phyloP scores from a whole-genome alignment of 768 basidiomycete genomes.

The Amanita phalloides region DNA sequence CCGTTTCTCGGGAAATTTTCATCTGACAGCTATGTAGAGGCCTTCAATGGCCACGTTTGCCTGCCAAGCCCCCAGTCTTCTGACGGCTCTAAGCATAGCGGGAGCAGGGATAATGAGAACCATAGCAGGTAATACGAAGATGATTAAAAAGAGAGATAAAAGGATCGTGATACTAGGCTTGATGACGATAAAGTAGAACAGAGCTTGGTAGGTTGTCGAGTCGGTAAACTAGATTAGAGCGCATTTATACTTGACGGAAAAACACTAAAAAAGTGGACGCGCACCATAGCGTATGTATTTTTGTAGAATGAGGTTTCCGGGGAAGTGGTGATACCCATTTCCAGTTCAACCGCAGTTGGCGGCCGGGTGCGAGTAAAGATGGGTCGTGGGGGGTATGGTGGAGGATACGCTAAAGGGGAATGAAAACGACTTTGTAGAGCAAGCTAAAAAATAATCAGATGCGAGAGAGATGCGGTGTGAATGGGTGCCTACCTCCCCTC shows the following conservation, averaged over 20 bases:
- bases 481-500: slow-evolving; percentile 44
- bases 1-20: not conserved
- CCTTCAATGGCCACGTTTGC: slow-evolving; percentile 77
- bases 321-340: slow-evolving; percentile 28
- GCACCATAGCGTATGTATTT: slow-evolving; percentile 73
- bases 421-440: slow-evolving; percentile 64
- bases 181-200: slow-evolving; percentile 85
- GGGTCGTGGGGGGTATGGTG: slow-evolving; percentile 58
- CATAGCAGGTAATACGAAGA: slow-evolving; percentile 47
- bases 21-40: slow-evolving; percentile 33
- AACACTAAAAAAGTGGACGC: slow-evolving; percentile 12
- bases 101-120: slow-evolving; percentile 60
- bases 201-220: slow-evolving; percentile 70
- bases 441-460: slow-evolving; percentile 27
- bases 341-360: slow-evolving; percentile 36
- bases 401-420: slow-evolving; percentile 48
- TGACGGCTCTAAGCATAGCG: slow-evolving; percentile 49
- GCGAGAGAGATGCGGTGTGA: not conserved
- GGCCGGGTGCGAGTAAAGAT: slow-evolving; percentile 62
- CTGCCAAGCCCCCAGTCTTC: slow-evolving; percentile 71
- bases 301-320: slow-evolving; percentile 69
- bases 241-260: not conserved
- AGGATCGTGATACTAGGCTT: slow-evolving; percentile 73
- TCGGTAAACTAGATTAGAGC: slow-evolving; percentile 54
- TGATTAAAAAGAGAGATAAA: slow-evolving; percentile 42